Evolutionary conservation across 257 asterid genomes (phyloP), one percentile per base, ranked within the genome.

Genomic region (Euphrasia confusa): DNA sequence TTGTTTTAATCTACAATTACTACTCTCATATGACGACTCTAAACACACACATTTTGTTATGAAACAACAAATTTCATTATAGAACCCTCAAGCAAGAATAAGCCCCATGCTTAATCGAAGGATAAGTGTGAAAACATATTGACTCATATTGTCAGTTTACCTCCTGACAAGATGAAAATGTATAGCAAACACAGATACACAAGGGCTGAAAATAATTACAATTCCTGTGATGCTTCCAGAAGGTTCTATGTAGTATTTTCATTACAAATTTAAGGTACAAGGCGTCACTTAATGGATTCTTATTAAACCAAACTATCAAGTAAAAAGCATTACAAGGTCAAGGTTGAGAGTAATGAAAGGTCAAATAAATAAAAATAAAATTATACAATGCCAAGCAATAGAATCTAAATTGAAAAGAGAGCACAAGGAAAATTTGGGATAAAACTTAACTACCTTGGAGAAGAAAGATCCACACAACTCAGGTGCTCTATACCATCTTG

Each of bases 401-500:
- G 11, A 47, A 58, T n/a, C 14, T 47, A 58, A 32, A 15, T 64
- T 40, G 50, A 60, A 35, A 68, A 55, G 53, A 44, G 9, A 72
- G 68, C 49, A 61, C 3, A 33, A 57, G 9, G 32, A 71, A 47
- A 52, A 68, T 14, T 49, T 52, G 42, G 39, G 30, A 64, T 21
- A 62, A 63, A 52, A 65, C 30, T 70, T 24, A 27, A 65, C 61
- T 70, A 91, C 99, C 97, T 89, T 92, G 68, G 97, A 89, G 75
- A 82, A 89, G 77, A 92, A 92, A 57, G 99, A 92, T 66, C 99
- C 99, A 64, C 98, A 91, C 68, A 91, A 68, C 80, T 88, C 98
- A 3, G 98, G 98, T 69, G 98, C 98, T 73, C 98, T 83, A 54
- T 86, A 92, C 98, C 98, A 92, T 78, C 98, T 86, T 54, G 98